These are phyloP conservation scores for Pharnaceum exiguum DNA, from an alignment of 148 eudicot genomes.

Conservation along the genomic window DNA sequence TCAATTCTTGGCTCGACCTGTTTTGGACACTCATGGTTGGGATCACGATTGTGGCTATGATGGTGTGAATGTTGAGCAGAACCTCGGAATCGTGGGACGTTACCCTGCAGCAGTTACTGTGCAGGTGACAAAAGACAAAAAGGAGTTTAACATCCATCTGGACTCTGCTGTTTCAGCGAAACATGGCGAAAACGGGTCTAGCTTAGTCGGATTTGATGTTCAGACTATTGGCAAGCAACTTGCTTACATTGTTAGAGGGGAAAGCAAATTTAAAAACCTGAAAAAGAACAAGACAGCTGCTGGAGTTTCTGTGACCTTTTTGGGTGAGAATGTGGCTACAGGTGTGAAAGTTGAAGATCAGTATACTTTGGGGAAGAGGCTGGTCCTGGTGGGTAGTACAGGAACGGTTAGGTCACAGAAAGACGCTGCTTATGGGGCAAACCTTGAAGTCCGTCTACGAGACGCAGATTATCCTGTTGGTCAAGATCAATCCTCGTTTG, in stretches of 20 bases:
- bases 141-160: constrained; percentile 74
- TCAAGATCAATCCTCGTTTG: constrained; percentile 50
- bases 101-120: constrained; percentile 63
- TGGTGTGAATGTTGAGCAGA: constrained; percentile 88
- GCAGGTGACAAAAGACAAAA: constrained; percentile 86
- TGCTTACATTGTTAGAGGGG: constrained; percentile 70
- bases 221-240: constrained; percentile 82
- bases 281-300: constrained; percentile 78
- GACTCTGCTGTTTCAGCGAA: constrained; percentile 84
- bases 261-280: constrained; percentile 60
- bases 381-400: constrained; percentile 57
- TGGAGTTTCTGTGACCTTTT: constrained; percentile 64
- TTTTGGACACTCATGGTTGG: constrained; percentile 93
- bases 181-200: constrained; percentile 74
- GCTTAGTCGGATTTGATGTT: constrained; percentile 78
- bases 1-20: constrained; percentile 86
- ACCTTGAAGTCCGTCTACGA: constrained; percentile 49
- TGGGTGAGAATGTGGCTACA: constrained; percentile 78
- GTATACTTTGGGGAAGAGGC: constrained; percentile 57
- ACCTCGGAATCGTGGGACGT: constrained; percentile 52
- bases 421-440: constrained; percentile 69
- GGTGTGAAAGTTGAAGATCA: constrained; percentile 86
- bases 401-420: constrained; percentile 54
- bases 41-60: constrained; percentile 99
- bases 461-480: constrained; percentile 59